phyloP scores from a whole-genome alignment of 768 basidiomycete species.

The Gloeophyllum trabeum region DNA sequence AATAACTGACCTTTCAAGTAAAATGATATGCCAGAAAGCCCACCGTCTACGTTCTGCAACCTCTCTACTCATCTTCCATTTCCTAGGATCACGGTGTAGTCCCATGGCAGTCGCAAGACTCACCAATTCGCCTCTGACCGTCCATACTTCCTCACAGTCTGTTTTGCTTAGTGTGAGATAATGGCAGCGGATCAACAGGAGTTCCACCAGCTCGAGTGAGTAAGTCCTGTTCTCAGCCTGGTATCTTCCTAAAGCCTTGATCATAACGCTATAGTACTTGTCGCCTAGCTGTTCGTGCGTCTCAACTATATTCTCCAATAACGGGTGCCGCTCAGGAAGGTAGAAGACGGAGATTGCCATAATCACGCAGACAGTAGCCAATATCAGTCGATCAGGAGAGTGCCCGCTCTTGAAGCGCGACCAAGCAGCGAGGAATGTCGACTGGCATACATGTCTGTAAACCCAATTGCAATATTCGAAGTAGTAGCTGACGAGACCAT shows the following conservation, averaged over 20 bases:
- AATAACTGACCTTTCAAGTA: conserved; percentile 59
- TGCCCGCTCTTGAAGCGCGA: conserved; percentile 59
- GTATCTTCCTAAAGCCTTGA: conserved; percentile 50
- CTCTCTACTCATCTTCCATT: conserved; percentile 59
- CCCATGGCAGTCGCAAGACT: conserved; percentile 76
- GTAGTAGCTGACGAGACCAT: conserved; percentile 64
- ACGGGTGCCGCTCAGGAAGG: conserved; percentile 50
- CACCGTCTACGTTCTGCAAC: conserved; percentile 70
- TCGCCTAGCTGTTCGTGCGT: conserved; percentile 47
- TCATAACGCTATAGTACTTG: conserved; percentile 63
- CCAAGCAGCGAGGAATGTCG: conserved; percentile 55
- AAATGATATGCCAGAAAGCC: conserved; percentile 87
- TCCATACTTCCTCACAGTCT: conserved; percentile 77
- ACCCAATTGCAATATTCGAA: conserved; percentile 87
- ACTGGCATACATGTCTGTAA: conserved; percentile 65
- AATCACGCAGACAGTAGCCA: conserved; percentile 64
- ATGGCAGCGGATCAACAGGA: conserved; percentile 57
- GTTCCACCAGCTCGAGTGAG: conserved; percentile 66
- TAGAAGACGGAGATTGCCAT: conserved; percentile 69
- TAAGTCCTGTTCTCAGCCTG: conserved; percentile 38
- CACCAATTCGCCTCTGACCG: conserved; percentile 59
- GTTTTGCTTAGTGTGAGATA: conserved; percentile 65
- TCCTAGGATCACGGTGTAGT: conserved; percentile 76
- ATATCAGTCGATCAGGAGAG: conserved; percentile 53
- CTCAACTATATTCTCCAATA: conserved; percentile 42